Evolutionary conservation across 202 grass and related monocot genomes (phyloP).

Genomic region (Carex arenaria): DNA sequence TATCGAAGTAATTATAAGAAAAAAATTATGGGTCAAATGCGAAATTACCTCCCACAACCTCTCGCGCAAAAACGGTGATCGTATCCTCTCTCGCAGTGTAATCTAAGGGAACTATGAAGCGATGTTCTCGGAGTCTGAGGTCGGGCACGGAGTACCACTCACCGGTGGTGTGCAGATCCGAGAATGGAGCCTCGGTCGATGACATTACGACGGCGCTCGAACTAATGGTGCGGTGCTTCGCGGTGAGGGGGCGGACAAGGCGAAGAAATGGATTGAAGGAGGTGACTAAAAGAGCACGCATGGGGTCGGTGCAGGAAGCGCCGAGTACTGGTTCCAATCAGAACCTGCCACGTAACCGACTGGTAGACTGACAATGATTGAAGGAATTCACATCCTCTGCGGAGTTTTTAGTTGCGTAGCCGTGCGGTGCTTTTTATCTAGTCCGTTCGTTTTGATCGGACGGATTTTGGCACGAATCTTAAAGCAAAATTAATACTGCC

Average conservation of each 20-base stretch:
- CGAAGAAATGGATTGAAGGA: neutral
- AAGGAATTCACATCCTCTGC: no score
- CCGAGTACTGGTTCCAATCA: neutral
- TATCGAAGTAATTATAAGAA: neutral
- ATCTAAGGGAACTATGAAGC: slow-evolving; percentile 78
- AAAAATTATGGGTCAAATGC: neutral
- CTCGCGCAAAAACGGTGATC: slow-evolving; percentile 84
- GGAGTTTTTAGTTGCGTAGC: no score
- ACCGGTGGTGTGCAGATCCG: slow-evolving; percentile 41
- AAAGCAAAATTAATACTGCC: no score
- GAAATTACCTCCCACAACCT: slow-evolving; percentile 64
- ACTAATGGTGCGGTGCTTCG: slow-evolving; percentile 14
- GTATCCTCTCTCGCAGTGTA: slow-evolving; percentile 13
- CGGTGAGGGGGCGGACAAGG: slow-evolving; percentile 14
- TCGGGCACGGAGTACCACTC: slow-evolving; percentile 65
- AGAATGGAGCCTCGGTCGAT: neutral
- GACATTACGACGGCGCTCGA: slow-evolving; percentile 30
- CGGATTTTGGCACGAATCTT: no score
- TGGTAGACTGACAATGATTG: neutral
- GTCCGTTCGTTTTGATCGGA: no score
- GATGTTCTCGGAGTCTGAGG: slow-evolving; percentile 80
- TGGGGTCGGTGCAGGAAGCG: neutral
- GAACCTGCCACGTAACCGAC: neutral
- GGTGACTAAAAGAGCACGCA: neutral
- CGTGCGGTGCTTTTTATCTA: no score